Base-by-base conservation (phyloP, 495 filamentous ascomycete species). In the Penicillium angulare region DNA sequence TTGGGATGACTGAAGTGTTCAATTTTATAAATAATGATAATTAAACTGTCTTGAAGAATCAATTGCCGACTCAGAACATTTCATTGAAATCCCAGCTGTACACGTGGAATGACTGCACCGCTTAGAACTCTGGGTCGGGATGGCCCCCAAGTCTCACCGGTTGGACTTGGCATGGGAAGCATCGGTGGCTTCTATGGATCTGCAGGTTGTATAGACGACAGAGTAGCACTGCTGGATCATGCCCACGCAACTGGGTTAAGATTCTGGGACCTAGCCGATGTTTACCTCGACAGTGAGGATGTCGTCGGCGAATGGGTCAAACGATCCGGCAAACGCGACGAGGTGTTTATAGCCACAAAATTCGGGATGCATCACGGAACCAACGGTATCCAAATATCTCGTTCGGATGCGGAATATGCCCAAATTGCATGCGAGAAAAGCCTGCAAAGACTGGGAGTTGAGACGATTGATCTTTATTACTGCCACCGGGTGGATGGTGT, bases 391-490 rank as follows among this genome's bases (percentile, higher is more conserved):
- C 36, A 39, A 12, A 21, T 15, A 1, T 42, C 82, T 13, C 67
- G 77, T 13, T 75, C 72, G 34, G 75, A 79, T 18, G 73, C 78
- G 1, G 81, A 79, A 49, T 80, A 84, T 47, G 71, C 76, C 31
- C 66, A 74, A 17, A 5, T 61, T 29, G 73, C 76, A 12, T 81
- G 77, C 59, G 76, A 79, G 49, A 71, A 65, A 49, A 82, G 76
- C 31, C 55, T 86, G 31, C 57, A 77, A 47, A 57, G 75, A n/a
- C 70, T 88, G 3, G 77, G 74, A 0, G 64, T 77, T 0, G 70
- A 77, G 3, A 79, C 27, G 3, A 77, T 87, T 49, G 85, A 87
- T 52, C 64, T 88, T 9, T 85, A 79, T 52, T 86, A 86, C 56
- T 70, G 66, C 43, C 68, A 68, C 47, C 64, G 59, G 0, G 59